These are phyloP conservation scores for Alternaria viburni DNA, from an alignment of 2,329 filamentous ascomycete genomes.

Conservation along the genomic window DNA sequence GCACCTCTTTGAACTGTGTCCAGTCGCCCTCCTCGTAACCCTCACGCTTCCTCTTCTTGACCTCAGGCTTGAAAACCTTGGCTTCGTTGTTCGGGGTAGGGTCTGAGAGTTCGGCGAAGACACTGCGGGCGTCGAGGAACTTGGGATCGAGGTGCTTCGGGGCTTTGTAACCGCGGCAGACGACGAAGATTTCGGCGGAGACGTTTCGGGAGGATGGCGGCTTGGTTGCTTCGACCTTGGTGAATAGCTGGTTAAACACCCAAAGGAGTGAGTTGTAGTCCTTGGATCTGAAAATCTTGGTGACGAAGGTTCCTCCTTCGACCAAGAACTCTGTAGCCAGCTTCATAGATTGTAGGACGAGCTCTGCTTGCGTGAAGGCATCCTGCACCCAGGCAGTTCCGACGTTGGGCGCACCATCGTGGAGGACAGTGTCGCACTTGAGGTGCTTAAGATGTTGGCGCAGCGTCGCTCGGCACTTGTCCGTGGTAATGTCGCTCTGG, in stretches of 20 bases:
- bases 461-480: constrained; percentile 91
- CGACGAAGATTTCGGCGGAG: constrained; percentile 97
- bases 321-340: constrained; percentile 91
- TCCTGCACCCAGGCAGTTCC: constrained; percentile 98
- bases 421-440: constrained; percentile 94
- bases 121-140: constrained; percentile 85
- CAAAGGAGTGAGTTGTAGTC: constrained; percentile 95
- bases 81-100: constrained; percentile 93
- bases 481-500: constrained; percentile 96
- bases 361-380: constrained; percentile 95
- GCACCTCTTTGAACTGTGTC: constrained; percentile 86
- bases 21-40: constrained; percentile 98
- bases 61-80: constrained; percentile 95
- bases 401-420: constrained; percentile 97
- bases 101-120: constrained; percentile 90
- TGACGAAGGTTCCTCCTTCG: constrained; percentile 83
- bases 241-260: constrained; percentile 97
- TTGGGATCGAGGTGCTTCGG: constrained; percentile 92
- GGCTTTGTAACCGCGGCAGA: constrained; percentile 93
- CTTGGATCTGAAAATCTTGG: constrained; percentile 96
- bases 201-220: constrained; percentile 95
- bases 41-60: constrained; percentile 96
- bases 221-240: constrained; percentile 95
- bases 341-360: constrained; percentile 89
- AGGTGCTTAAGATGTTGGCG: constrained; percentile 89